Percentiles rank a stretch among this genome's conserved stretches.
phyloP scores from a whole-genome alignment of 2,329 filamentous ascomycete genomes.

The Tricladium varicosporioides region DNA sequence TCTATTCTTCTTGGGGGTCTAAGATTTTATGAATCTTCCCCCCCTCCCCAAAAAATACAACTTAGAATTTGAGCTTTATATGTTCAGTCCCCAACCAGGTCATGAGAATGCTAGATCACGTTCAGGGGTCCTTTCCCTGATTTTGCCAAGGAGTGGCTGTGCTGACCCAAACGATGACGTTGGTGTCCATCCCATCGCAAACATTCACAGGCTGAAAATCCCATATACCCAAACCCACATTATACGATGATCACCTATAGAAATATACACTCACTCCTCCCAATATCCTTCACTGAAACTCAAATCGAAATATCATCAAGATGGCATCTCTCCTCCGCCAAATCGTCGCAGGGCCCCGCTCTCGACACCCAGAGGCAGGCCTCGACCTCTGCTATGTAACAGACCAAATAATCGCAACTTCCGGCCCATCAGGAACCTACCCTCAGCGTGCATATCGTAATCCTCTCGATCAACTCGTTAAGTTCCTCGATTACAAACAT shows the following conservation, averaged over 20 bases:
- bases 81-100: too few relatives aligned
- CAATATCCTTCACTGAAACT: too few relatives aligned
- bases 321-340: conserved; percentile 80
- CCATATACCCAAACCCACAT: too few relatives aligned
- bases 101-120: background rate
- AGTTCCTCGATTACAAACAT: conserved; percentile 85
- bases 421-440: conserved; percentile 84
- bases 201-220: background rate
- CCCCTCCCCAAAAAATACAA: too few relatives aligned
- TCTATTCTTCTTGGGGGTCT: too few relatives aligned
- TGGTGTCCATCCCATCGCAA: background rate
- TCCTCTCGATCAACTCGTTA: conserved; percentile 80
- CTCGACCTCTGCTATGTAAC: conserved; percentile 97
- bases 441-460: conserved; percentile 93
- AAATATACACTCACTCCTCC: background rate
- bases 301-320: background rate
- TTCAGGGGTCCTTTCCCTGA: background rate
- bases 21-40: too few relatives aligned
- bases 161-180: background rate
- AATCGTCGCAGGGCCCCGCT: conserved; percentile 84
- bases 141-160: background rate
- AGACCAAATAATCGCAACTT: conserved; percentile 68
- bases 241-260: too few relatives aligned
- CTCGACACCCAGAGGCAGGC: conserved; percentile 80
- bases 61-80: too few relatives aligned